Evolutionary conservation across 768 basidiomycete species (phyloP), one percentile per base, ranked within the genome.

Genomic region (Zangia roseola): DNA sequence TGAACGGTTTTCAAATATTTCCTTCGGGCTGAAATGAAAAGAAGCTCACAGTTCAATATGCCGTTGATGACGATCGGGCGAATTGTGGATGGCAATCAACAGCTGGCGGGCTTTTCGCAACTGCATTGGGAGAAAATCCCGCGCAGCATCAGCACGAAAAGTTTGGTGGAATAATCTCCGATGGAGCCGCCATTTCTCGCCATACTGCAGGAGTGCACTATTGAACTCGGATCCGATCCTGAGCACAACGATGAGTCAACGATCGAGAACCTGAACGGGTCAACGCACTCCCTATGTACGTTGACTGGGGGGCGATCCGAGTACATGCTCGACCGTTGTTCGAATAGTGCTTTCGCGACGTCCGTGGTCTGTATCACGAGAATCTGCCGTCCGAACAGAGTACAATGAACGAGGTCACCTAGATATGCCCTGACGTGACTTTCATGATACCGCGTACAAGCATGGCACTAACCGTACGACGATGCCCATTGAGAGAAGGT

Each of bases 301-400:
- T 53, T 64, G 21, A 70, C 57, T 9, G 60, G 57, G 2, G 72
- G 73, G 17, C 74, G 55, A 50, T 69, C 73, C 10, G 73, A 73
- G 45, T 74, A 75, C 43, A 61, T 53, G 10, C 50, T 55, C 24
- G 68, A 64, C 19, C 71, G 69, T 43, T 68, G 66, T 19, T 75
- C 69, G 17, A 75, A 54, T 1, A 74, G 55, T 36, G 63, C 68
- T 38, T 56, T 66, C 5, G 69, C 73, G 10, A 60, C 46, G 42
- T 63, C 55, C 30, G 48, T 42, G 30, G 62, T 68, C 42, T 69
- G 68, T 12, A 74, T 55, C 35, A 74, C 40, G 28, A 74, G 45
- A 35, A 74, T 58, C 26, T 59, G 56, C 40, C 58, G 59, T 9
- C 71, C 69, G 9, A 72, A 60, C 37, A 69, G 54, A 17, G 51